A percentile compares a stretch with the other conserved stretches of the same genome.
phyloP scores from a whole-genome alignment of 2,329 filamentous ascomycete species.

The Aspergillus ibericus region DNA sequence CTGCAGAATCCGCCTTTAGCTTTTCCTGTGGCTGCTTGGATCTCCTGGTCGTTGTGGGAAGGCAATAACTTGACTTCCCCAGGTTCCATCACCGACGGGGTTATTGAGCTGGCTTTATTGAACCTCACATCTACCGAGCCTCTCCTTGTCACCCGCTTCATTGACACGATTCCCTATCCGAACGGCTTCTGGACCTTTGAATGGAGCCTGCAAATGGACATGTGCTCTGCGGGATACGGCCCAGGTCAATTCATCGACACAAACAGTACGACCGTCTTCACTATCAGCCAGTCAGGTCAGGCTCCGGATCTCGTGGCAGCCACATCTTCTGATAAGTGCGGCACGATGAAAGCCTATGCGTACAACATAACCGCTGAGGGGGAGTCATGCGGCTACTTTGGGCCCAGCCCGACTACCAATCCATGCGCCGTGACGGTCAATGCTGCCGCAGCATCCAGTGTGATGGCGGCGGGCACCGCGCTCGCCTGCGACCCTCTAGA shows the following conservation, averaged over 20 bases:
- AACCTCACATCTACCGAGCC: neutral
- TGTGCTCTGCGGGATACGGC: neutral
- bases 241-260: neutral
- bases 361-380: neutral
- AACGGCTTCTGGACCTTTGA: neutral
- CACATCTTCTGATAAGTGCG: neutral
- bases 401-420: slow-evolving; percentile 5
- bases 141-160: neutral
- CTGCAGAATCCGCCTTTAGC: slow-evolving; percentile 11
- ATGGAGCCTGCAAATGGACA: neutral
- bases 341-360: neutral
- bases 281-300: neutral
- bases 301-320: neutral
- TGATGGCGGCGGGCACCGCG: slow-evolving; percentile 1
- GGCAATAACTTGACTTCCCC: neutral
- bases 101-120: neutral
- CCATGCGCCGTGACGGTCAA: slow-evolving; percentile 10
- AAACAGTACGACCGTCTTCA: neutral
- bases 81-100: neutral
- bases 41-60: neutral
- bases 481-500: neutral
- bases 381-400: neutral
- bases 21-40: neutral
- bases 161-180: neutral
- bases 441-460: slow-evolving; percentile 1